phyloP scores from a whole-genome alignment of 306 rosid species.

The Vicia sativa region DNA sequence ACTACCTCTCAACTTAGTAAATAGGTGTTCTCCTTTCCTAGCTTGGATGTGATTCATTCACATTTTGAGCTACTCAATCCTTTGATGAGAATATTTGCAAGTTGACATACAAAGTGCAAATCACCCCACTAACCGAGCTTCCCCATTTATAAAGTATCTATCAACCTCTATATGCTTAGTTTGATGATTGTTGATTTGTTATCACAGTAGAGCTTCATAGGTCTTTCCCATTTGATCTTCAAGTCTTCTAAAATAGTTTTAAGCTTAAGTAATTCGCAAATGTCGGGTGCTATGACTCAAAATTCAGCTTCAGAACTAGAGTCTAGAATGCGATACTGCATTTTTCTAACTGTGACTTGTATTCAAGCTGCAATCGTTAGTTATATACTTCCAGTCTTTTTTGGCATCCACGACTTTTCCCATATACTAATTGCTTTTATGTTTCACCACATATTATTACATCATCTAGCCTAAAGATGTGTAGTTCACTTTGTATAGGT shows the following conservation, averaged over 20 bases:
- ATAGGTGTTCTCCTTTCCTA: background rate
- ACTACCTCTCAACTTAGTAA: background rate
- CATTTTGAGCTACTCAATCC: background rate
- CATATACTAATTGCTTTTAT: background rate
- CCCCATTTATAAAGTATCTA: background rate
- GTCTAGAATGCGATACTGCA: background rate
- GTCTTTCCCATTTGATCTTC: background rate
- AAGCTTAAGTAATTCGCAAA: slow-evolving; percentile 1
- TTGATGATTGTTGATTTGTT: background rate
- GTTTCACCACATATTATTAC: background rate
- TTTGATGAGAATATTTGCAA: background rate
- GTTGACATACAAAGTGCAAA: background rate
- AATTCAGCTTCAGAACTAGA: background rate
- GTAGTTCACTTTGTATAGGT: slow-evolving; percentile 53
- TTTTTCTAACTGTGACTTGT: background rate
- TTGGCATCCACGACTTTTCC: background rate
- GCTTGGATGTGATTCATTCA: background rate
- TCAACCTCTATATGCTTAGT: background rate
- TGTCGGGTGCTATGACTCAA: background rate
- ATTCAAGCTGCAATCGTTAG: background rate
- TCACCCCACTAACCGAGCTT: background rate
- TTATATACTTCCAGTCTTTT: background rate
- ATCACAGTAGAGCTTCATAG: background rate
- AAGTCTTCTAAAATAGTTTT: background rate
- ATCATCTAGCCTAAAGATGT: slow-evolving; percentile 11